phyloP scores from a whole-genome alignment of 164 flowering plant species.

The Santalum album region DNA sequence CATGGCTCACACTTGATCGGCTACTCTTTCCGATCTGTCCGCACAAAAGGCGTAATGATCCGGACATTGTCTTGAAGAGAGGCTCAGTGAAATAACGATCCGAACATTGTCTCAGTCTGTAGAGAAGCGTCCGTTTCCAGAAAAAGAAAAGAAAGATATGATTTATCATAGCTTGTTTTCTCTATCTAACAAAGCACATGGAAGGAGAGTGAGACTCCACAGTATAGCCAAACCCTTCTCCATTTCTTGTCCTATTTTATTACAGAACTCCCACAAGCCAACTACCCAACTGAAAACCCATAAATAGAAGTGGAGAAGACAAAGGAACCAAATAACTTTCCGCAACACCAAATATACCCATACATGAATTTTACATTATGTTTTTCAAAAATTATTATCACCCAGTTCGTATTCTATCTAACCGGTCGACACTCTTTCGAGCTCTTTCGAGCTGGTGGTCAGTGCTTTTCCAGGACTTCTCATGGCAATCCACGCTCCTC shows the following conservation, averaged over 20 bases:
- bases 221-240: constrained; percentile 16
- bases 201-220: not conserved
- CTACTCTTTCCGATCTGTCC: too few relatives aligned
- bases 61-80: too few relatives aligned
- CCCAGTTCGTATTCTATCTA: constrained; percentile 69
- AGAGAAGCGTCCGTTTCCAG: too few relatives aligned
- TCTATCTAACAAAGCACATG: too few relatives aligned
- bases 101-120: too few relatives aligned
- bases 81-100: too few relatives aligned
- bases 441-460: constrained; percentile 69
- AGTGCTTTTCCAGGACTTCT: constrained; percentile 54
- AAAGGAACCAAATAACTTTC: constrained; percentile 14
- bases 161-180: too few relatives aligned
- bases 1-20: too few relatives aligned
- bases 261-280: constrained; percentile 20
- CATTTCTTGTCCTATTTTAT: constrained; percentile 21
- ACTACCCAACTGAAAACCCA: constrained; percentile 22
- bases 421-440: constrained; percentile 73
- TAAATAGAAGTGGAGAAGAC: constrained; percentile 10
- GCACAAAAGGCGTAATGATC: too few relatives aligned
- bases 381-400: constrained; percentile 19
- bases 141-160: too few relatives aligned
- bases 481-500: constrained; percentile 69
- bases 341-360: constrained; percentile 15
- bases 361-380: constrained; percentile 22